These are phyloP conservation scores for Phyllosticta paracitricarpa DNA, from an alignment of 2,329 filamentous ascomycete genomes.

Conservation along the genomic window DNA sequence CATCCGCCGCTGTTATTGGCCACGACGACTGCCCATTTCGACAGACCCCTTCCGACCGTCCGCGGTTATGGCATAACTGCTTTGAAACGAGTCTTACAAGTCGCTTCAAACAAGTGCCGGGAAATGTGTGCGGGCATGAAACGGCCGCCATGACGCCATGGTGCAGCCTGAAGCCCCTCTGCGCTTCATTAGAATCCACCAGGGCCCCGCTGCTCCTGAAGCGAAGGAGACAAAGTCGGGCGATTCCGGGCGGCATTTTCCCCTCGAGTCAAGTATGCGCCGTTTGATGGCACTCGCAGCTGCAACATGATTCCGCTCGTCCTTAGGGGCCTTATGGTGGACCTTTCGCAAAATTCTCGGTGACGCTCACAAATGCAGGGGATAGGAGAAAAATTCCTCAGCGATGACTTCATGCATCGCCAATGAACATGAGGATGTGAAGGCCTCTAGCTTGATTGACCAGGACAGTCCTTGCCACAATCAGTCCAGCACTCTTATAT, in stretches of 20 bases:
- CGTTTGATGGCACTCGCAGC: not conserved
- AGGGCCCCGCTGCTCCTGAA: not conserved
- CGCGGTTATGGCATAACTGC: not conserved
- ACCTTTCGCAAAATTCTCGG: not conserved
- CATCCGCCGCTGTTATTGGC: not conserved
- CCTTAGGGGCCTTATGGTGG: not conserved
- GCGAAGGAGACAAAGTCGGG: not conserved
- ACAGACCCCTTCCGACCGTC: not conserved
- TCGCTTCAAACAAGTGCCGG: not conserved
- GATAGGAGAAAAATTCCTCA: not conserved
- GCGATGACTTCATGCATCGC: not conserved
- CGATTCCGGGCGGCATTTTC: not conserved
- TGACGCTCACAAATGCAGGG: not conserved
- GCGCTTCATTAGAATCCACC: not conserved
- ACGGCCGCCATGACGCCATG: not conserved
- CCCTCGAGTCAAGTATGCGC: not conserved
- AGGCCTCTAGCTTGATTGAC: not conserved
- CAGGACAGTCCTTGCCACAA: not conserved
- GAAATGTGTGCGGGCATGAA: not conserved
- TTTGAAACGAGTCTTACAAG: not conserved
- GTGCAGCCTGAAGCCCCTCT: not conserved
- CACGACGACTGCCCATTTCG: not conserved
- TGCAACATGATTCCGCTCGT: not conserved
- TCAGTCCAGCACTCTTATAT: not conserved
- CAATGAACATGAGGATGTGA: not conserved